Evolutionary conservation across 2,329 filamentous ascomycete species (phyloP), one percentile per base, ranked within the genome.

Genomic region (Paecilomyces sp.): DNA sequence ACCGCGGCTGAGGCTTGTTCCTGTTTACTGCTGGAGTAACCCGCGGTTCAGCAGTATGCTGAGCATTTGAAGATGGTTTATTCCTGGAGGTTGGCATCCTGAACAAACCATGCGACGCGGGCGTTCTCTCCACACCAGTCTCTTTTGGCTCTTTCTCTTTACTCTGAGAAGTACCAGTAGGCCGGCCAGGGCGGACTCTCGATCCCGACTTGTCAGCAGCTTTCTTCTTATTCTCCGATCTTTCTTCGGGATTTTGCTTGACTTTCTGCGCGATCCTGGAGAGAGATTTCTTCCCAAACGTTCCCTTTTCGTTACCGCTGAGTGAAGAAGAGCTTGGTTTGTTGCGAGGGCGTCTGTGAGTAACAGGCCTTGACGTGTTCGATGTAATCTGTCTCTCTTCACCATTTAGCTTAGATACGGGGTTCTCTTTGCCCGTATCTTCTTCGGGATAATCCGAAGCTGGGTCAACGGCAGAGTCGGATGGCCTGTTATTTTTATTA

Each of bases 261-360:
- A 73, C 68, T 56, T 70, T 75, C 34, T 75, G 73, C 5, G 74
- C 68, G 36, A 75, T 63, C 50, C 66, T 75, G 1, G 69, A 61
- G 15, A 75, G 60, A 4, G 73, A 66, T 11, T 65, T 60, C 58
- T 70, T 74, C 12, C 62, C 64, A 25, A 66, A 64, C 8, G 63
- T 59, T 15, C 60, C 61, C 18, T 61, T 61, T 36, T 67, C 67
- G 3, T 62, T 60, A 58, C 67, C 65, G 47, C 60, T 67, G 24
- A 63, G 60, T 4, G 66, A 64, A 5, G 60, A 54, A 3, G 62
- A 58, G 34, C 56, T 65, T 15, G 58, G 56, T 15, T 51, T 55
- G 15, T 62, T 58, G 51, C 33, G 59, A n/a, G 60, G 61, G 51
- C 34, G 50, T 52, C 57, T 56, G 8, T 60, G 54, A 30, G 52